Evolutionary conservation across 345 rosid species (phyloP), one percentile per base, ranked within the genome.

Genomic region (Eucalyptus tenuipes): DNA sequence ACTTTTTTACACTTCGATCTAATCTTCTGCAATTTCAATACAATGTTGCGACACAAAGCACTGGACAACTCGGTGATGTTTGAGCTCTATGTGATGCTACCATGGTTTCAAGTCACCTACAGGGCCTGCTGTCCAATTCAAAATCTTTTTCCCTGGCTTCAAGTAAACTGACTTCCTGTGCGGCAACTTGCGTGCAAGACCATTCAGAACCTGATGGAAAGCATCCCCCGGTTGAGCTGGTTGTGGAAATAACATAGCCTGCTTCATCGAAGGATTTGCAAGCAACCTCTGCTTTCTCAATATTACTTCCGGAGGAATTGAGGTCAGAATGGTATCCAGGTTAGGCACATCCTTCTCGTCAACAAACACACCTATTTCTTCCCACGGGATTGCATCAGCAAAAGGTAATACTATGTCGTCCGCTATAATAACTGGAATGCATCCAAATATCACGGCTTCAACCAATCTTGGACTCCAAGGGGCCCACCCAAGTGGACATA

Each of bases 391-490:
- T 20, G 99, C 99, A 89, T 97, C 99, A 0, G 99, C 99, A 89
- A 98, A 98, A 17, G 99, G 99, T 82, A 97, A 90, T 66, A 98
- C 99, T 33, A 98, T 98, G 92, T 98, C 99, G 40, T 98, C 99
- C 14, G 99, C 99, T 92, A 98, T 95, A 89, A 98, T 98, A 71
- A 98, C 98, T n/a, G 99, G 99, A 90, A 98, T 97, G 96, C 99
- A 98, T 10, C 99, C 99, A 15, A 98, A 98, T 88, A 98, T 96
- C 92, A 98, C 99, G 27, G 99, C 99, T 93, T 98, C 99, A 7
- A 98, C 99, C 91, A 98, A 91, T 88, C 99, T 93, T 13, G 99
- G 99, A 90, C 99, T 98, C 99, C 99, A 98, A 14, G 99, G 99
- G 2, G 99, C 99, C 99, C 99, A 98, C 50, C 99, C 99, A 14